Percentiles rank a stretch among this genome's conserved stretches.
Conservation (phyloP, 2,329 filamentous ascomycete genomes). For the Macrophomina phaseolina region DNA sequence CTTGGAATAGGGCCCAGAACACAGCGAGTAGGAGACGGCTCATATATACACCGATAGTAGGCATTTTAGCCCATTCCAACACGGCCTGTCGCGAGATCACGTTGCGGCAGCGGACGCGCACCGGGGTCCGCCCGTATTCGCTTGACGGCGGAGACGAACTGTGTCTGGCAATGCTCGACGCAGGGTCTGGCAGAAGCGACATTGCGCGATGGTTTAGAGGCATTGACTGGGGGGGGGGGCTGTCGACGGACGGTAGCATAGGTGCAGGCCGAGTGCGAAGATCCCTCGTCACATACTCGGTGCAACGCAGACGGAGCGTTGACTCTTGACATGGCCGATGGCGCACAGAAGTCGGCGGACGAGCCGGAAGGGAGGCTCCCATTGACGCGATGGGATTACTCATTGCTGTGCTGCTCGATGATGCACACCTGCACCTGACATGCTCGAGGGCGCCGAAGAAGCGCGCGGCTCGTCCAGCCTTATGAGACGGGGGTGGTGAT, state of each 20-base stretch:
- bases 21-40: background rate
- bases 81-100: slow-evolving; percentile 9
- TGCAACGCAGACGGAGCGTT: background rate
- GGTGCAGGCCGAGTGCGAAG: too few species aligned
- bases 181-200: slow-evolving; percentile 16
- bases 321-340: background rate
- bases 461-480: slow-evolving; percentile 20
- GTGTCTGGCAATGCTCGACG: slow-evolving; percentile 16
- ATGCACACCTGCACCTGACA: slow-evolving; percentile 3
- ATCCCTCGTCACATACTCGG: background rate
- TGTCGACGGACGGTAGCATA: background rate
- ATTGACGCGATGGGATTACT: slow-evolving; percentile 1
- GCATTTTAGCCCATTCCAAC: background rate
- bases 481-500: background rate
- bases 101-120: background rate
- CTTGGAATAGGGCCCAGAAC: slow-evolving; percentile 1
- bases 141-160: slow-evolving; percentile 7
- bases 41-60: background rate
- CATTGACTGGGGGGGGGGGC: background rate
- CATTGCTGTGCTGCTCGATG: slow-evolving; percentile 11
- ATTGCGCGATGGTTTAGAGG: slow-evolving; percentile 1
- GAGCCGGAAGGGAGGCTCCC: background rate
- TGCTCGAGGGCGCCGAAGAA: background rate
- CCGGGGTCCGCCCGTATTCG: slow-evolving; percentile 16
- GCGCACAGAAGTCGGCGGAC: background rate